Base-by-base conservation (phyloP, 352 stramenopile species). In the Phytopythium litorale region DNA sequence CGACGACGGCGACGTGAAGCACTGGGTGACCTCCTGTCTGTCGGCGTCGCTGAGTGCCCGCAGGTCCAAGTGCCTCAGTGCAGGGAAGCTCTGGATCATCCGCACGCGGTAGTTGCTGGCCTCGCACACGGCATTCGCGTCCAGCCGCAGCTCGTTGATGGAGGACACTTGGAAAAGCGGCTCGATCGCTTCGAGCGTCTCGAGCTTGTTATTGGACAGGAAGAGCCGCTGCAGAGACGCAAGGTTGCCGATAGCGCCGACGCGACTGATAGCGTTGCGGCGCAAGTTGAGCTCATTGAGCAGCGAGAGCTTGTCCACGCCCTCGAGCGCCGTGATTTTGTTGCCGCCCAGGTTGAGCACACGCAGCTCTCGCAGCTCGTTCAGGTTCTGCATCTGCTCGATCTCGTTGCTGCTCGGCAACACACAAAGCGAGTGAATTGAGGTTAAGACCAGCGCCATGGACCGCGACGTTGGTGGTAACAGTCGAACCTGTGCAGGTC, bases 281-380 rank as follows among this genome's bases (percentile, higher is more conserved):
- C 88, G 72, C 33, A 97, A 70, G 59, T 98, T 98, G 30, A 98
- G 75, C 67, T 98, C 92, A 11, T 90, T 97, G 3, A 97, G 76
- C 30, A 94, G 64, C 32, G 66, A 65, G 8, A 98, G 72, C 40
- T 79, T 84, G 28, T 91, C 73, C 25, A 97, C 81, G 38, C 89
- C 89, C 51, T 96, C 77, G 2, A 97, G 70, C n/a, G 58, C 66
- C 6, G 62, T 70, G 65, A 97, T 91, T 33, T 72, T 61, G 60
- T 97, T 97, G 7, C 89, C 86, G 16, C 89, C 89, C 19, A 98
- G 70, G 58, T 98, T 98, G n/a, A 98, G 75, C 21, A 98, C 90
- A 8, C 92, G 83, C 30, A 98, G 52, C 48, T 97, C 86, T 11
- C 70, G 75, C 0, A 98, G 73, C 21, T 89, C 76, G 40, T 96